Conservation (phyloP, 306 rosid genomes). For the Vigna hirtella region DNA sequence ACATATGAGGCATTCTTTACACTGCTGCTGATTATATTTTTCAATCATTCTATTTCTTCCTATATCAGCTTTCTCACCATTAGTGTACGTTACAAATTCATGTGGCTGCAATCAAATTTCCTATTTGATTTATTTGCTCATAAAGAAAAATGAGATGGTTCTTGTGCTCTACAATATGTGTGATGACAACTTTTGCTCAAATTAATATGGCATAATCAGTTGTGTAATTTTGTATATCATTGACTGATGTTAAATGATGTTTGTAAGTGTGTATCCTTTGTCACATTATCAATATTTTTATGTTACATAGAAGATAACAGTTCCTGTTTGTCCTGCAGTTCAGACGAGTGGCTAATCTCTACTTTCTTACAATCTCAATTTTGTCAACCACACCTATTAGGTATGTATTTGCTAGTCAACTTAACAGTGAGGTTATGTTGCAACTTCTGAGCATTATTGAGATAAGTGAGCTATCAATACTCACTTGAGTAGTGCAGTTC, state of each 20-base stretch:
- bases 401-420: slow-evolving; percentile 49
- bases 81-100: slow-evolving; percentile 16
- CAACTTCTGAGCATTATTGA: slow-evolving; percentile 32
- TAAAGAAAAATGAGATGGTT: slow-evolving; percentile 15
- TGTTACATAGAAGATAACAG: slow-evolving; percentile 61
- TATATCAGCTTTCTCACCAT: slow-evolving; percentile 23
- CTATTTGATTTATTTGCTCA: slow-evolving; percentile 14
- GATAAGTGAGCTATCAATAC: slow-evolving; percentile 11
- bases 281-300: slow-evolving; percentile 36
- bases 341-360: slow-evolving; percentile 98
- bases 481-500: slow-evolving; percentile 18
- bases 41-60: slow-evolving; percentile 12
- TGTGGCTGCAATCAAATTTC: slow-evolving; percentile 18
- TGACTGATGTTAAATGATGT: slow-evolving; percentile 29
- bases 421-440: slow-evolving; percentile 33
- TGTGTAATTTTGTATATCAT: slow-evolving; percentile 32
- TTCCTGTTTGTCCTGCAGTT: slow-evolving; percentile 75
- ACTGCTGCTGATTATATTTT: background rate
- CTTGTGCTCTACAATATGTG: slow-evolving; percentile 16
- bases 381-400: slow-evolving; percentile 94
- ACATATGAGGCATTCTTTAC: slow-evolving; percentile 15
- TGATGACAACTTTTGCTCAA: slow-evolving; percentile 15
- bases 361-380: slow-evolving; percentile 93
- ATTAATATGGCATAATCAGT: background rate
- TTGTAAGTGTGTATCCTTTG: slow-evolving; percentile 36